Evolutionary conservation across 306 rosid genomes (phyloP).

Genomic region (Casuarina glauca): DNA sequence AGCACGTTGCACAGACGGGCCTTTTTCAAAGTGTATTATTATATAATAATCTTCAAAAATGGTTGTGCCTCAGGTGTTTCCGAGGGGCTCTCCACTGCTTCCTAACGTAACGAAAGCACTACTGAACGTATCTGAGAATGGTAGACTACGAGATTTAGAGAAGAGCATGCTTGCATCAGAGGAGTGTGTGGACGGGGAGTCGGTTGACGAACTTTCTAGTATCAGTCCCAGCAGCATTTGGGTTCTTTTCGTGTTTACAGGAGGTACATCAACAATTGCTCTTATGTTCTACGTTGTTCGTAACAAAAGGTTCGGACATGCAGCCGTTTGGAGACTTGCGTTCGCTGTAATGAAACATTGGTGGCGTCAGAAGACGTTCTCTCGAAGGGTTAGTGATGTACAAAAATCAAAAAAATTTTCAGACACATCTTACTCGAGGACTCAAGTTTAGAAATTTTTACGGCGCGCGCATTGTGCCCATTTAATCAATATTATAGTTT

Average conservation of each 20-base stretch:
- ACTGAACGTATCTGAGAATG: constrained; percentile 35
- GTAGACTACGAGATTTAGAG: constrained; percentile 32
- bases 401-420: not conserved
- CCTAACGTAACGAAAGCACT: constrained; percentile 33
- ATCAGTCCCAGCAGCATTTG: constrained; percentile 43
- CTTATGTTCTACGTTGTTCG: constrained; percentile 31
- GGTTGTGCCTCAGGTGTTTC: constrained; percentile 37
- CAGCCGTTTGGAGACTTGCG: constrained; percentile 22
- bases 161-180: constrained; percentile 37
- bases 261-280: constrained; percentile 43
- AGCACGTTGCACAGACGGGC: not conserved
- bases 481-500: no score
- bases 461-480: no score
- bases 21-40: not conserved
- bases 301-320: not conserved
- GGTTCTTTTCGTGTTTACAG: constrained; percentile 38
- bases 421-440: not conserved
- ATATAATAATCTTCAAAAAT: no score
- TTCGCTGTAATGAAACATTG: constrained; percentile 26
- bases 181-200: constrained; percentile 25
- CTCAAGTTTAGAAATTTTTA: constrained; percentile 9
- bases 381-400: constrained; percentile 28
- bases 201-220: constrained; percentile 26
- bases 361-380: constrained; percentile 17
- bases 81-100: constrained; percentile 38